A percentile compares a stretch with the other conserved stretches of the same genome.
Evolutionary conservation across 345 rosid genomes (phyloP).

Genomic region (Moricandia moricandioides): DNA sequence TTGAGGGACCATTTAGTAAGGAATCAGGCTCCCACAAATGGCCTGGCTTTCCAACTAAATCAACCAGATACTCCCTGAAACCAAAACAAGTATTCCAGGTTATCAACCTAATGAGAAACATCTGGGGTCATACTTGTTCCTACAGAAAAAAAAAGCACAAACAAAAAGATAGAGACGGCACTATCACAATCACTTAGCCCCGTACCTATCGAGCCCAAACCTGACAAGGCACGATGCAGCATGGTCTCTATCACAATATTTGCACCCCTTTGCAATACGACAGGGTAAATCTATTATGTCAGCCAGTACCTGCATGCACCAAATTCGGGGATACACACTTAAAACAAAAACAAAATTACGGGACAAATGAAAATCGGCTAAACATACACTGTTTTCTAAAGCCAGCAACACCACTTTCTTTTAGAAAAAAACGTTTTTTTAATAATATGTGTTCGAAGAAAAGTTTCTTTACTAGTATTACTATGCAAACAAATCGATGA

Average conservation of each 20-base stretch:
- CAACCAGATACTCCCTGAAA: slow-evolving; percentile 95
- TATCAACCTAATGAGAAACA: slow-evolving; percentile 21
- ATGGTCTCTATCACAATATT: slow-evolving; percentile 78
- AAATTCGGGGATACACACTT: slow-evolving; percentile 5
- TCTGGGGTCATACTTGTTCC: background rate
- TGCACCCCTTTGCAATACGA: slow-evolving; percentile 98
- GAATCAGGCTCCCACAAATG: slow-evolving; percentile 88
- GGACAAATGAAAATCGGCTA: background rate
- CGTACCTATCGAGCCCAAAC: slow-evolving; percentile 87
- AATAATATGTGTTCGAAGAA: background rate
- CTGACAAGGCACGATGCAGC: slow-evolving; percentile 98
- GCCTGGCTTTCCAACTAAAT: slow-evolving; percentile 91
- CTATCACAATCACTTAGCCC: slow-evolving; percentile 15
- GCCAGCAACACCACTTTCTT: slow-evolving; percentile 8
- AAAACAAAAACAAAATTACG: background rate
- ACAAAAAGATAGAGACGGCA: background rate
- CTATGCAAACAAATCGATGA: slow-evolving; percentile 7
- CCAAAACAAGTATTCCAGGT: slow-evolving; percentile 25
- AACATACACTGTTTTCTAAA: background rate
- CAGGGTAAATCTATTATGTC: slow-evolving; percentile 93
- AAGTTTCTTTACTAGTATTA: background rate
- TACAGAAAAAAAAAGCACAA: slow-evolving; percentile 13
- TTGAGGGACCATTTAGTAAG: slow-evolving; percentile 91
- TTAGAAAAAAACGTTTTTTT: background rate
- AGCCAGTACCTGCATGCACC: slow-evolving; percentile 74